Evolutionary conservation across 805 yeast genomes (phyloP).

Genomic region (Saccharomyces eubayanus): DNA sequence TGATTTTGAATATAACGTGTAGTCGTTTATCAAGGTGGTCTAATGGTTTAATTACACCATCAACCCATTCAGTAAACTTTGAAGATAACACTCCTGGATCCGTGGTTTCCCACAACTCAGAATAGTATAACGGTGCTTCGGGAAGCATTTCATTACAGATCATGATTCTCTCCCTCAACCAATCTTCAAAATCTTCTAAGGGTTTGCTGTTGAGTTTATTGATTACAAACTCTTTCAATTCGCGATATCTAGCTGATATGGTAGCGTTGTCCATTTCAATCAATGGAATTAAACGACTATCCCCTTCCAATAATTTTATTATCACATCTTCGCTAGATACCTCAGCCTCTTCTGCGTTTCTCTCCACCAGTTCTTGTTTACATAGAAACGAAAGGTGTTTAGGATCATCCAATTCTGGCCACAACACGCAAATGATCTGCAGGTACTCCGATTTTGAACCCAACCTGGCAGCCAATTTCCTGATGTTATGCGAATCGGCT

Average conservation of each 20-base stretch:
- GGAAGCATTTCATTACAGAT: conserved; percentile 16
- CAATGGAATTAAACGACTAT: conserved; percentile 15
- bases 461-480: conserved; percentile 4
- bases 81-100: not conserved
- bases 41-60: conserved; percentile 26
- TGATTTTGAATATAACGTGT: conserved; percentile 8
- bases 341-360: not conserved
- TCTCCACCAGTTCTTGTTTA: conserved; percentile 5
- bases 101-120: conserved; percentile 17
- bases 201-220: conserved; percentile 5
- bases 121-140: conserved; percentile 13
- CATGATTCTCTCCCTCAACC: conserved; percentile 22
- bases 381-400: conserved; percentile 11
- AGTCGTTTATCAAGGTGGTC: conserved; percentile 18
- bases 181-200: conserved; percentile 5
- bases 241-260: conserved; percentile 8
- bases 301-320: conserved; percentile 14
- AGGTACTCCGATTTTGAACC: conserved; percentile 12
- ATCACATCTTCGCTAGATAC: conserved; percentile 26
- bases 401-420: conserved; percentile 29
- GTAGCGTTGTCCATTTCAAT: conserved; percentile 18
- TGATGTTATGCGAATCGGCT: conserved; percentile 12
- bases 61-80: conserved; percentile 20
- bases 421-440: conserved; percentile 20
- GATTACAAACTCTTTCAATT: conserved; percentile 11